Percentiles rank a stretch among this genome's conserved stretches.
These are phyloP conservation scores for Scopulariopsis brevicaulis DNA, from an alignment of 2,329 filamentous ascomycete species.

Conservation along the genomic window DNA sequence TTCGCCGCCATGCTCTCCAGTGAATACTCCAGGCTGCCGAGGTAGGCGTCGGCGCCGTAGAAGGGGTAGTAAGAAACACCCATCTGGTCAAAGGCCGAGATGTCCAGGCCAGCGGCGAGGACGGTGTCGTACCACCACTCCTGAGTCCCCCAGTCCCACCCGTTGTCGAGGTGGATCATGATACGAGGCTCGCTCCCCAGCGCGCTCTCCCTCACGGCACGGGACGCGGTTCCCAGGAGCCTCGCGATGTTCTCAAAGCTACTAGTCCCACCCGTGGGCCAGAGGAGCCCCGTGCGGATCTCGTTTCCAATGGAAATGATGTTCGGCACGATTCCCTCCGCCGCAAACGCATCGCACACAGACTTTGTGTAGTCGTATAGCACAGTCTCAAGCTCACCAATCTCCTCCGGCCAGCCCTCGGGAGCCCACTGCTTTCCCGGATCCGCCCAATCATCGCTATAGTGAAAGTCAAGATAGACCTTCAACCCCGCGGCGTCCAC, in stretches of 20 bases:
- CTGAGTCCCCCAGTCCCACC: constrained; percentile 60
- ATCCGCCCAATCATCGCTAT: constrained; percentile 62
- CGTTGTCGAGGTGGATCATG: constrained; percentile 66
- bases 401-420: constrained; percentile 48
- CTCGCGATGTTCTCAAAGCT: constrained; percentile 48
- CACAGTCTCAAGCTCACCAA: constrained; percentile 46
- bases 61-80: constrained; percentile 67
- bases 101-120: constrained; percentile 36
- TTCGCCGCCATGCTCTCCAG: constrained; percentile 46
- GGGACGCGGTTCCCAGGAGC: constrained; percentile 52
- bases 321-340: constrained; percentile 38
- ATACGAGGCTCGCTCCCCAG: constrained; percentile 50
- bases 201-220: constrained; percentile 52
- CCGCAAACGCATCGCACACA: constrained; percentile 49
- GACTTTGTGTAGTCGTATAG: constrained; percentile 59
- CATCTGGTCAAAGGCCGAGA: constrained; percentile 57
- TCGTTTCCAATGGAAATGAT: constrained; percentile 67
- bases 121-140: constrained; percentile 53
- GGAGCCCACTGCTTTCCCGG: constrained; percentile 52
- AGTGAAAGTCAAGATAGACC: constrained; percentile 53
- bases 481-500: constrained; percentile 50
- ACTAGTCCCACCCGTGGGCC: constrained; percentile 46
- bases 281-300: constrained; percentile 56
- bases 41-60: constrained; percentile 47
- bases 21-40: constrained; percentile 41